Percentiles rank a stretch among this genome's conserved stretches.
phyloP scores from a whole-genome alignment of 2,329 filamentous ascomycete genomes.

The Trichophyton mentagrophytes region DNA sequence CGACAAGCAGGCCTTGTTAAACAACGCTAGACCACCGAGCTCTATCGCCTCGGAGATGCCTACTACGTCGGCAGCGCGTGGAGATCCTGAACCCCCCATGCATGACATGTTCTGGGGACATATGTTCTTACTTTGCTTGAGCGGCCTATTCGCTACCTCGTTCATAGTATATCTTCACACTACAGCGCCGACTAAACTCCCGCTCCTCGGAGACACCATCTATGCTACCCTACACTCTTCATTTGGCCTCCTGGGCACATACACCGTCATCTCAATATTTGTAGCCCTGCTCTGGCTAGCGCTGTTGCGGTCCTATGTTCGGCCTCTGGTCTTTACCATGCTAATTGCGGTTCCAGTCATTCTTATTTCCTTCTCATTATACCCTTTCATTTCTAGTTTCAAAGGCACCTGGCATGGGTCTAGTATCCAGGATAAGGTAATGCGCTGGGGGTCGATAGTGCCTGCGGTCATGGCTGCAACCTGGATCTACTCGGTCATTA shows the following conservation, averaged over 20 bases:
- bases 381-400: conserved; percentile 82
- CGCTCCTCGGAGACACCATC: conserved; percentile 73
- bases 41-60: conserved; percentile 43
- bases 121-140: conserved; percentile 73
- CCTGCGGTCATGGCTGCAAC: conserved; percentile 60
- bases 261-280: conserved; percentile 78
- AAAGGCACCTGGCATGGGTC: conserved; percentile 61
- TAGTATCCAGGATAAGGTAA: conserved; percentile 71
- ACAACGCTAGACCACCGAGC: conserved; percentile 36
- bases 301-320: conserved; percentile 72
- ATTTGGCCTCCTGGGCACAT: conserved; percentile 77
- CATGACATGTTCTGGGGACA: conserved; percentile 90
- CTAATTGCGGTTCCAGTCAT: conserved; percentile 75
- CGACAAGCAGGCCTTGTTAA: conserved; percentile 37
- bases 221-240: conserved; percentile 80
- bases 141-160: conserved; percentile 74
- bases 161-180: conserved; percentile 86
- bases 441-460: conserved; percentile 75
- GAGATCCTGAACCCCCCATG: conserved; percentile 56
- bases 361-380: conserved; percentile 77
- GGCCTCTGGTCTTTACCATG: conserved; percentile 67
- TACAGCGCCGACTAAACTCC: conserved; percentile 50
- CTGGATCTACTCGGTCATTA: conserved; percentile 75
- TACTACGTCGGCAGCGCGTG: conserved; percentile 43
- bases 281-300: conserved; percentile 87